Conservation (phyloP, 306 rosid species). For the Gastrolobium villosum region DNA sequence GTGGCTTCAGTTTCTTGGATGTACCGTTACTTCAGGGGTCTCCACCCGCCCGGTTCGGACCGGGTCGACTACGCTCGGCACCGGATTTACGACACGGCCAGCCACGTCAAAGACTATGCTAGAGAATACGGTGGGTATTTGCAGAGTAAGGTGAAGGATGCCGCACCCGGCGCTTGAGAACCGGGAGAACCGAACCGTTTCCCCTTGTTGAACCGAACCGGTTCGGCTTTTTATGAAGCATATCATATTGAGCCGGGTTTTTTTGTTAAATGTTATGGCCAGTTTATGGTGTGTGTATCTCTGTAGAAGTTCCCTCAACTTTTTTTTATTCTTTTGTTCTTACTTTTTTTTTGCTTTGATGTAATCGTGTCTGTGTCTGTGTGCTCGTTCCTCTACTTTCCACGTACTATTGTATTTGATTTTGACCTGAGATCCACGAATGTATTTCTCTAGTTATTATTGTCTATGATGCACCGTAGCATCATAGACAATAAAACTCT, state of each 20-base stretch:
- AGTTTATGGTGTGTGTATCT: not conserved
- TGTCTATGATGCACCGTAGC: too few relatives aligned
- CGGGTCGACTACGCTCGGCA: conserved; percentile 75
- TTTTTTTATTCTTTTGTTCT: not conserved
- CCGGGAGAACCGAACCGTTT: too few relatives aligned
- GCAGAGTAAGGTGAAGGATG: conserved; percentile 83
- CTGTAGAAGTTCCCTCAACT: not conserved
- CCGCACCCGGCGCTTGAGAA: conserved; percentile 87
- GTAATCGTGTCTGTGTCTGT: too few relatives aligned
- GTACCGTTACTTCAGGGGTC: conserved; percentile 72
- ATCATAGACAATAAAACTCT: too few relatives aligned
- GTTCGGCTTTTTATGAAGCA: not conserved
- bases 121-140: conserved; percentile 86
- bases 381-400: too few relatives aligned
- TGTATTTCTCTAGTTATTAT: too few relatives aligned
- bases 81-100: conserved; percentile 82
- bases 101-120: conserved; percentile 88
- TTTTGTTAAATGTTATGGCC: not conserved
- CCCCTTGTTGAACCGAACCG: not conserved
- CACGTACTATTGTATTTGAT: too few relatives aligned
- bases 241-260: conserved; percentile 3
- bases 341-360: not conserved
- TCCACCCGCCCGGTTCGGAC: conserved; percentile 87
- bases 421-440: too few relatives aligned
- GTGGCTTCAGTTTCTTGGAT: conserved; percentile 69